Evolutionary conservation across 192 early-diverging fungal genomes (phyloP), one percentile per base, ranked within the genome.

Genomic region (Chytriomyces sp.): DNA sequence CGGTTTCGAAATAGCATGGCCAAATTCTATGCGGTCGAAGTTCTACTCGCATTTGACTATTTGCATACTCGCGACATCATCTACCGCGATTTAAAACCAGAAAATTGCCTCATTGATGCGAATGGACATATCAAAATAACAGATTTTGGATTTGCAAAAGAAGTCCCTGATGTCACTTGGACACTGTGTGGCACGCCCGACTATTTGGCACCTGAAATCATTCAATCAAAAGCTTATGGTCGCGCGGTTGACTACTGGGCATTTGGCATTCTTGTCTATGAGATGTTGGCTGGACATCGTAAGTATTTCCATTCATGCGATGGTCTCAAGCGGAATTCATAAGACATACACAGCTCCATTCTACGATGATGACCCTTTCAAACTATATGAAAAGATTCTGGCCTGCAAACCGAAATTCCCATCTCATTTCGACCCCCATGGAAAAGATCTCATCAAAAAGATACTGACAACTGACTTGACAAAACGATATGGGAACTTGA

Each of bases 291-390:
- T 5, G 94, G 94, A 53, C 90, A 94, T 73, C 95, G 63, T 65
- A 32, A 65, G 63, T 65, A 19, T n/a, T 1, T 10, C 37, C 28
- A 17, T 28, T 64, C 62, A 7, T 5, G 5, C 10, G 49, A 49
- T 49, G 22, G 14, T 49, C 3, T n/a, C 44, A 49, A 49, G 22
- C 14, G 22, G 22, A 49, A 49, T n/a, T n/a, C 14, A 44, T 19
- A 44, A 49, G 22, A 49, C 14, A 49, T n/a, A 49, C 17, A 58
- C 0, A 53, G 52, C 95, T 57, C 95, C 95, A 40, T 97, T 97
- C 82, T 97, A 91, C 80, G 94, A 97, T 81, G 94, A 97, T 64
- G 93, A 95, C 76, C 94, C 93, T 75, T 89, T 93, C 78, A 90
- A 91, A 62, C 73, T 97, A 59, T 97, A 96, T 73, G 95, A 95